phyloP scores from a whole-genome alignment of 164 flowering plant genomes.

The Hamamelis virginiana region DNA sequence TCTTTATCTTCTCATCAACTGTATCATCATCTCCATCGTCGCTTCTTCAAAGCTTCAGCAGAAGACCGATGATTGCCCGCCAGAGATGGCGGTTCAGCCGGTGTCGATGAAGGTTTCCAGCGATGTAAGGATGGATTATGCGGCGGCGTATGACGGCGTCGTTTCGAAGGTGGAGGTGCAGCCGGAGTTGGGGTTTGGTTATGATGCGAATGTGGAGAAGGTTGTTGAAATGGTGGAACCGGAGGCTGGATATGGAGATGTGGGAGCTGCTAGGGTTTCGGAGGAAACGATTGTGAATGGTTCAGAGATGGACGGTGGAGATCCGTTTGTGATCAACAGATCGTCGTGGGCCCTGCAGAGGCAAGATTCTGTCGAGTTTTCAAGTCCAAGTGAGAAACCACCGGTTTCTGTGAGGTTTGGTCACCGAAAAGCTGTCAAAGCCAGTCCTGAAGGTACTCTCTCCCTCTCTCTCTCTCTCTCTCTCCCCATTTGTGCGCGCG shows the following conservation, averaged over 20 bases:
- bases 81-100: slow-evolving; percentile 5
- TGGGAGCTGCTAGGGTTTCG: neutral
- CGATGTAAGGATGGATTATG: neutral
- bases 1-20: slow-evolving; percentile 71
- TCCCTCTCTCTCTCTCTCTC: slow-evolving; percentile 4
- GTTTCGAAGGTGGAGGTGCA: neutral
- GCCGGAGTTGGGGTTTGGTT: slow-evolving; percentile 8
- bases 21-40: slow-evolving; percentile 77
- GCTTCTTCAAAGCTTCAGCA: slow-evolving; percentile 69
- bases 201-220: slow-evolving; percentile 5
- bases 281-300: slow-evolving; percentile 8
- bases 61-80: slow-evolving; percentile 13
- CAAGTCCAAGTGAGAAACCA: slow-evolving; percentile 42
- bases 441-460: slow-evolving; percentile 67
- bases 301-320: slow-evolving; percentile 22
- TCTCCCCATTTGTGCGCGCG: neutral
- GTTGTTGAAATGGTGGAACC: neutral
- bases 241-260: slow-evolving; percentile 2
- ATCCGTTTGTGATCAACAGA: slow-evolving; percentile 31
- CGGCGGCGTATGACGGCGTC: slow-evolving; percentile 2
- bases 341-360: slow-evolving; percentile 26
- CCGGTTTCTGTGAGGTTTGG: slow-evolving; percentile 56
- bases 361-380: slow-evolving; percentile 33
- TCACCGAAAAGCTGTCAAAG: slow-evolving; percentile 53
- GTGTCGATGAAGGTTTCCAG: neutral